phyloP scores from a whole-genome alignment of 2,329 filamentous ascomycete genomes.

The Diaporthe longicolla region DNA sequence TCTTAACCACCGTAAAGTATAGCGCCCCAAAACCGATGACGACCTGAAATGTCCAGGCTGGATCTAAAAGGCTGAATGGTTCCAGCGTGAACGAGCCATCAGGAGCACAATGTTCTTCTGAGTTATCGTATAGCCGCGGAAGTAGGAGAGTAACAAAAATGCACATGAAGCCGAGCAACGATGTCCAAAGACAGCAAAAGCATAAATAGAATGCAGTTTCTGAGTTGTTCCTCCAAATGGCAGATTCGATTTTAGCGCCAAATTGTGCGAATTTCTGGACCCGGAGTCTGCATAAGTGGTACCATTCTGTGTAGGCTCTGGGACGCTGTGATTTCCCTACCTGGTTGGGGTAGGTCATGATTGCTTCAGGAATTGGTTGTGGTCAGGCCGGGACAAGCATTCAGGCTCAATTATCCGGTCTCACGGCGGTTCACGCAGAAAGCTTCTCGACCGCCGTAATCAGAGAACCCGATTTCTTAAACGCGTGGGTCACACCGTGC shows the following conservation, averaged over 20 bases:
- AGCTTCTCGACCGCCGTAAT: too few relatives aligned
- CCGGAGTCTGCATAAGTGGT: not conserved
- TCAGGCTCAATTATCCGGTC: too few relatives aligned
- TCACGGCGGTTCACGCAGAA: too few relatives aligned
- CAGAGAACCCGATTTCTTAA: too few relatives aligned
- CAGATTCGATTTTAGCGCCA: not conserved
- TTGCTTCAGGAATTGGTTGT: not conserved
- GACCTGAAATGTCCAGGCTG: not conserved
- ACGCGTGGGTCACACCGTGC: too few relatives aligned
- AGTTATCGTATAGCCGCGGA: not conserved
- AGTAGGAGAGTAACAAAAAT: not conserved
- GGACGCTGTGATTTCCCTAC: not conserved
- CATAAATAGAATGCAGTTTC: not conserved
- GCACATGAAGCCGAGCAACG: not conserved
- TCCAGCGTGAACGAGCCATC: conserved; percentile 13
- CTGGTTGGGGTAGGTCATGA: not conserved
- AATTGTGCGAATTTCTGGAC: not conserved
- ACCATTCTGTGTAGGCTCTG: not conserved
- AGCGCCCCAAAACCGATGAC: not conserved
- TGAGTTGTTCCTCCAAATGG: not conserved
- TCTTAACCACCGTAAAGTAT: not conserved
- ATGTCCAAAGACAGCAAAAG: not conserved
- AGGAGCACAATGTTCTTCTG: not conserved
- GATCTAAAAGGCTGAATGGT: not conserved
- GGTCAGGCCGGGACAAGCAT: too few relatives aligned